Base-by-base conservation (phyloP, 768 basidiomycete genomes). In the Rhizopogon vulgaris region DNA sequence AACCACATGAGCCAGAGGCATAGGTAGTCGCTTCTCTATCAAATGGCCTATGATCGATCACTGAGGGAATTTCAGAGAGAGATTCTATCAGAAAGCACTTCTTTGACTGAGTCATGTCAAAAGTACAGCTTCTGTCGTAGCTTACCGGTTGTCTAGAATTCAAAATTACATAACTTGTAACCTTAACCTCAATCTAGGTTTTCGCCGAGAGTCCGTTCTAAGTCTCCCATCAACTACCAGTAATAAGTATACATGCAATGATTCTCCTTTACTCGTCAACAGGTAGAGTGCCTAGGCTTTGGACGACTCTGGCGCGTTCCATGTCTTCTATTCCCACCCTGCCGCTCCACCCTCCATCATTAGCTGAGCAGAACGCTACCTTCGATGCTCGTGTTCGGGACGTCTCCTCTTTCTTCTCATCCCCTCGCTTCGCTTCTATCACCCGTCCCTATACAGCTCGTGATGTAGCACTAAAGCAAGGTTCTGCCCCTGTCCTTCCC, bases 391-490 rank as follows among this genome's bases (percentile, higher is more conserved):
- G 89, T 12, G 77, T 82, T n/a, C 68, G 74, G 12, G 78, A 79
- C 40, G 77, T 91, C 71, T 69, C 80, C 15, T 71, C 76, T 2
- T 97, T 90, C 79, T 93, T 93, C 66, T 63, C 74, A 27, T 78
- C 76, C 18, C 82, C 91, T 15, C 83, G 94, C 15, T 96, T 92
- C 64, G 70, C 75, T 24, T 71, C 71, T 53, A 79, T 90, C 50
- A 84, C 82, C 61, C 79, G 94, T 11, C 84, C 93, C 0, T 97
- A 97, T 69, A 73, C 86, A 4, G 78, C 93, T 4, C 78, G 79
- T 27, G 78, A 82, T 39, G 88, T 97, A 56, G 93, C 83, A 4
- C 82, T 87, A 18, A 94, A 96, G 71, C 92, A 95, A 61, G 94
- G 94, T 30, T 86, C 85, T 15, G 73, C 93, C 17, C 88, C 91